Evolutionary conservation across 2,329 filamentous ascomycete species (phyloP).

Genomic region (Aspergillus sergii): DNA sequence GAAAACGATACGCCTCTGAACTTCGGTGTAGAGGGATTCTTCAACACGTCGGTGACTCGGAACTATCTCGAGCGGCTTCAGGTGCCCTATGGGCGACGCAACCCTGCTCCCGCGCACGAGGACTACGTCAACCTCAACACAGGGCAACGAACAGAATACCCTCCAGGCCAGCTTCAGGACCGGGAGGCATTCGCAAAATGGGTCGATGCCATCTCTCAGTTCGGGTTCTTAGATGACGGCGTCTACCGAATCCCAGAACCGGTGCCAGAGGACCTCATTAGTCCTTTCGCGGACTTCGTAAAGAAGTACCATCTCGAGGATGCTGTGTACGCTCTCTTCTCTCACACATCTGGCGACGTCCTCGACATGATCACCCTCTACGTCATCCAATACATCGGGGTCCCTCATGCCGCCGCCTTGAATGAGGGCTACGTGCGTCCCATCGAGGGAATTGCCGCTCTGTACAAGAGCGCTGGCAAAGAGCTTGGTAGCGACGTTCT

Average conservation of each 20-base stretch:
- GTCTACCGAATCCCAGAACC: slow-evolving; percentile 15
- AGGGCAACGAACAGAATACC: background rate
- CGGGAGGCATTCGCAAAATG: slow-evolving; percentile 17
- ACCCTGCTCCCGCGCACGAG: background rate
- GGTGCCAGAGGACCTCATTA: slow-evolving; percentile 15
- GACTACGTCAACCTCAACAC: background rate
- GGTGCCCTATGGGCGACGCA: slow-evolving; percentile 13
- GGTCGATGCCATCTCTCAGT: slow-evolving; percentile 10
- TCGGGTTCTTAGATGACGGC: slow-evolving; percentile 12
- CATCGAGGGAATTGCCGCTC: background rate
- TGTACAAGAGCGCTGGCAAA: background rate
- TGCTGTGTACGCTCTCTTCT: background rate
- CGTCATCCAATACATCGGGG: slow-evolving; percentile 8
- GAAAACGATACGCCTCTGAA: slow-evolving; percentile 23
- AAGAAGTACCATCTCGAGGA: slow-evolving; percentile 14
- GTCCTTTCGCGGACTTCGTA: slow-evolving; percentile 20
- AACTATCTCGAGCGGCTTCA: slow-evolving; percentile 28
- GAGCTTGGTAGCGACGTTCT: slow-evolving; percentile 37
- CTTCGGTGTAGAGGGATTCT: slow-evolving; percentile 29
- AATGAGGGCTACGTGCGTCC: background rate
- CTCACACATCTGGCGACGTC: background rate
- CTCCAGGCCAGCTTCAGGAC: slow-evolving; percentile 1
- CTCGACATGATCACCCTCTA: slow-evolving; percentile 8
- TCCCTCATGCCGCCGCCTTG: background rate
- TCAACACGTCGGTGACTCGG: slow-evolving; percentile 21